Conservation (phyloP, 2,329 filamentous ascomycete genomes). For the Pseudogymnoascus sp. region DNA sequence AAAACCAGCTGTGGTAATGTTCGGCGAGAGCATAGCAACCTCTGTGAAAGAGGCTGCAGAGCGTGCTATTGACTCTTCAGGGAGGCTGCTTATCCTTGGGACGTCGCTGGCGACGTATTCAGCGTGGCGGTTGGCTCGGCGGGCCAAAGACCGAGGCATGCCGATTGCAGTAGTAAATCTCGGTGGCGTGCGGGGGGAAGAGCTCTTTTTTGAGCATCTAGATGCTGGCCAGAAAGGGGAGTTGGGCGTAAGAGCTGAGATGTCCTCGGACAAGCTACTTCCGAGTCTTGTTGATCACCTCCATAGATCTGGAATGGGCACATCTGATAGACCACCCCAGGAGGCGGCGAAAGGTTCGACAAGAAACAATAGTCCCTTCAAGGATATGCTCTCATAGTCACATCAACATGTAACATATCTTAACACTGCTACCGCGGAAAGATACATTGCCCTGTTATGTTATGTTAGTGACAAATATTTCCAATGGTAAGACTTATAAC, state of each 20-base stretch:
- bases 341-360: conserved; percentile 21
- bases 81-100: conserved; percentile 69
- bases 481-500: background rate
- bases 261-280: conserved; percentile 49
- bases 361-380: conserved; percentile 37
- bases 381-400: conserved; percentile 50
- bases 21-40: conserved; percentile 75
- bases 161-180: conserved; percentile 83
- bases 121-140: conserved; percentile 81
- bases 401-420: conserved; percentile 15
- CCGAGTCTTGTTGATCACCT: conserved; percentile 49
- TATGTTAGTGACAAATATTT: background rate
- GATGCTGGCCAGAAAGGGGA: conserved; percentile 43
- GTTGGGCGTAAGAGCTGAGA: conserved; percentile 47
- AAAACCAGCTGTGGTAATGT: conserved; percentile 93
- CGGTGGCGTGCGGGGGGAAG: conserved; percentile 73
- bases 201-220: conserved; percentile 56
- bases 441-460: background rate
- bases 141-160: conserved; percentile 73
- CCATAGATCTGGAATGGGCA: conserved; percentile 25
- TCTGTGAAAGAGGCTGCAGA: conserved; percentile 70
- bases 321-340: conserved; percentile 14
- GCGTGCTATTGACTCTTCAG: conserved; percentile 66
- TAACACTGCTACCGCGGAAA: background rate
- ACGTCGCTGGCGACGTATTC: conserved; percentile 93